These are phyloP conservation scores for Diplodia corticola DNA, from an alignment of 2,329 filamentous ascomycete species.

Conservation along the genomic window DNA sequence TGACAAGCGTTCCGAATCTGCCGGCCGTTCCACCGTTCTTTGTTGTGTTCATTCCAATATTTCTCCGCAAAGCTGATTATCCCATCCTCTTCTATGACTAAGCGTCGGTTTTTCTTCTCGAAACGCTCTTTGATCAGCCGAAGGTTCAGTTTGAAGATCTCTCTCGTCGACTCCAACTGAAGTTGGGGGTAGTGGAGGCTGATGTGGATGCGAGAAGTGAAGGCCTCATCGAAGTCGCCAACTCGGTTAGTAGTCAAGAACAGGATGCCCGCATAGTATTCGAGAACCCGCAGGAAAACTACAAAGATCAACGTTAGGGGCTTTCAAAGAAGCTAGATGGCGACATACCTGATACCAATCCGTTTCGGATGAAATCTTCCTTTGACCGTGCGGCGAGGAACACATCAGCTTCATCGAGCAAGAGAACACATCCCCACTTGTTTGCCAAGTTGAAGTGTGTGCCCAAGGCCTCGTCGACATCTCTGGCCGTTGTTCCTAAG, in stretches of 20 bases:
- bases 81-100: too few species aligned
- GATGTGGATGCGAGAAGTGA: slow-evolving; percentile 21
- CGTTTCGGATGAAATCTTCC: neutral
- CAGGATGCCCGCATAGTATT: slow-evolving; percentile 30
- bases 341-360: neutral
- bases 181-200: slow-evolving; percentile 45
- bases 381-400: neutral
- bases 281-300: slow-evolving; percentile 23
- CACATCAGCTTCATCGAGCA: neutral
- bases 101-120: neutral
- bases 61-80: too few species aligned
- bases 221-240: slow-evolving; percentile 30
- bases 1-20: neutral
- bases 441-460: neutral
- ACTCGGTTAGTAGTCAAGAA: slow-evolving; percentile 40
- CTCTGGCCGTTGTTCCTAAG: neutral
- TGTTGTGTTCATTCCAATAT: neutral
- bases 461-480: neutral
- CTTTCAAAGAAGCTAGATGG: rapidly evolving
- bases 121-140: neutral
- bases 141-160: neutral
- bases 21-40: neutral
- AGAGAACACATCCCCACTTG: neutral
- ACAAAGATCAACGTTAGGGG: rapidly evolving
- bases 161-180: neutral